These are phyloP conservation scores for Boletus eberwhitei DNA, from an alignment of 768 basidiomycete genomes.

Conservation along the genomic window DNA sequence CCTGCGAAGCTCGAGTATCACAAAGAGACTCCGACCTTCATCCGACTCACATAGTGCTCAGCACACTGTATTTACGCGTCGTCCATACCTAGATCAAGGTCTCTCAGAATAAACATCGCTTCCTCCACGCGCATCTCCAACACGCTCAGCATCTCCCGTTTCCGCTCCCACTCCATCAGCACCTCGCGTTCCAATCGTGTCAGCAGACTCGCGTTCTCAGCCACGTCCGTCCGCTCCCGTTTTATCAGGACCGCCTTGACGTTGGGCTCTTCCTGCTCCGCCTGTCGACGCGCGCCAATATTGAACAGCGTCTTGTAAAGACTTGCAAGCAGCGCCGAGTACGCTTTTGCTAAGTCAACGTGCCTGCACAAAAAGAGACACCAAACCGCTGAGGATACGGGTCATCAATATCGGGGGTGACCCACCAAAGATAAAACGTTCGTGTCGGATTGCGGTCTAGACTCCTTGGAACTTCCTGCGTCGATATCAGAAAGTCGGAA, in stretches of 20 bases:
- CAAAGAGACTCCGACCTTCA: neutral
- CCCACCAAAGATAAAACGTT: slow-evolving; percentile 89
- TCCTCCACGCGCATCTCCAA: slow-evolving; percentile 86
- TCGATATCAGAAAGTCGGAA: slow-evolving; percentile 78
- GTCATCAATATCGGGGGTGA: neutral
- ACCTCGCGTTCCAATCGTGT: slow-evolving; percentile 74
- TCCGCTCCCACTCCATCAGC: slow-evolving; percentile 69
- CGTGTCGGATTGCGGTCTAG: slow-evolving; percentile 86
- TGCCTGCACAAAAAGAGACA: slow-evolving; percentile 57
- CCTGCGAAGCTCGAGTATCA: neutral
- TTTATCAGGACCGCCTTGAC: slow-evolving; percentile 77
- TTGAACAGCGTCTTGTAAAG: slow-evolving; percentile 92
- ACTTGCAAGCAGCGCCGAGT: slow-evolving; percentile 68
- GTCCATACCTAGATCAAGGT: slow-evolving; percentile 56
- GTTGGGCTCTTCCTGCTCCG: slow-evolving; percentile 65
- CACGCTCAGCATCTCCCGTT: slow-evolving; percentile 68
- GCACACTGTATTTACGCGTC: slow-evolving; percentile 34
- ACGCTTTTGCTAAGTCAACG: slow-evolving; percentile 82
- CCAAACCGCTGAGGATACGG: neutral
- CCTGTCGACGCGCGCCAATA: slow-evolving; percentile 65
- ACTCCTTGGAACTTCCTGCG: slow-evolving; percentile 90
- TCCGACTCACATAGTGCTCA: too few species aligned
- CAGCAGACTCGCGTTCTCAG: slow-evolving; percentile 66
- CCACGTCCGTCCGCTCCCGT: slow-evolving; percentile 79
- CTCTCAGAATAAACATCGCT: slow-evolving; percentile 84